These are phyloP conservation scores for Phylloporus sp. DNA, from an alignment of 768 basidiomycete species.

Conservation along the genomic window DNA sequence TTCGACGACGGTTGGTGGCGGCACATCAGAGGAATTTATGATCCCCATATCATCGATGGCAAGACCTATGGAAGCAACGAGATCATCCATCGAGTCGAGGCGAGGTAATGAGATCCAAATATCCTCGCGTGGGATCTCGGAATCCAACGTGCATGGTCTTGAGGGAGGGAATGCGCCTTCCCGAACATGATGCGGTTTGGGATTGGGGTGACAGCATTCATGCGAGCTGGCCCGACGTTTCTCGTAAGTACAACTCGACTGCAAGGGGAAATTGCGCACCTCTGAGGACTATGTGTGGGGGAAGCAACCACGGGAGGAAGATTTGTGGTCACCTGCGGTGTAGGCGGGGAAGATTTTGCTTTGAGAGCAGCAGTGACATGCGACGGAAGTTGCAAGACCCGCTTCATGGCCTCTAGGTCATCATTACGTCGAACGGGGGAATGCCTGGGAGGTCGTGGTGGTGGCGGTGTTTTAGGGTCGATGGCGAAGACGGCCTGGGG, in stretches of 20 bases:
- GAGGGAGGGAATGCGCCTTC: constrained; percentile 67
- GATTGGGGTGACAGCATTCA: constrained; percentile 21
- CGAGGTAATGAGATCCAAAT: constrained; percentile 19
- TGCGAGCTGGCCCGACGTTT: constrained; percentile 9
- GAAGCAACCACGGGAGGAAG: background rate
- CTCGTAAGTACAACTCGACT: background rate
- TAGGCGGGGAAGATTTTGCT: constrained; percentile 17
- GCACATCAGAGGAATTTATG: constrained; percentile 27
- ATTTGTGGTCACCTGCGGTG: constrained; percentile 16
- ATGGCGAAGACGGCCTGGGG: constrained; percentile 53
- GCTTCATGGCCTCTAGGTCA: constrained; percentile 55
- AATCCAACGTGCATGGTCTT: constrained; percentile 26
- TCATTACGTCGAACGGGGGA: constrained; percentile 46
- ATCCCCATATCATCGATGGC: constrained; percentile 39
- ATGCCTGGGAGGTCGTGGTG: constrained; percentile 58
- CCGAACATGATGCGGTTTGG: constrained; percentile 35
- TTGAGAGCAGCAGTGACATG: constrained; percentile 45
- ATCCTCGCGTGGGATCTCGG: constrained; percentile 17
- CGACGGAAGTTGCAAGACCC: constrained; percentile 53
- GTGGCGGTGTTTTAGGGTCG: constrained; percentile 43
- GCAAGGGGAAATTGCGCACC: constrained; percentile 13
- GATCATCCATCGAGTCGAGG: constrained; percentile 34
- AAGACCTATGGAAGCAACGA: constrained; percentile 34
- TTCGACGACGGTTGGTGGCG: constrained; percentile 38
- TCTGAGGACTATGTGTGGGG: constrained; percentile 11